Conservation (phyloP, 441 rosid genomes). For the Raphanus hybrid region DNA sequence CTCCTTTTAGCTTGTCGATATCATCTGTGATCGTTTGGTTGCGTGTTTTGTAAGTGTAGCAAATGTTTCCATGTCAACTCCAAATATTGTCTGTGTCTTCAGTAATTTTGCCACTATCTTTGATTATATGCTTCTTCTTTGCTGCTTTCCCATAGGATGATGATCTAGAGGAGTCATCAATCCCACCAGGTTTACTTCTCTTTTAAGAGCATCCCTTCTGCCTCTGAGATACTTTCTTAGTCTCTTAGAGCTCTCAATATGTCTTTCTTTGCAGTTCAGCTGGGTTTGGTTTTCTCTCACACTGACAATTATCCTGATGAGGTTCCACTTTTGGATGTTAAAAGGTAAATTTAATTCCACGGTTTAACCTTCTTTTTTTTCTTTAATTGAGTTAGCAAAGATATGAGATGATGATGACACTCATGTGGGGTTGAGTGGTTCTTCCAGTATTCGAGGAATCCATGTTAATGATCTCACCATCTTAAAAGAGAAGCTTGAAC, state of each 20-base stretch:
- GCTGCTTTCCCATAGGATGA: slow-evolving; percentile 32
- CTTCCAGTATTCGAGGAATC: slow-evolving; percentile 82
- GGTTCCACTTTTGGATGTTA: slow-evolving; percentile 77
- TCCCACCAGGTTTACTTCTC: slow-evolving; percentile 42
- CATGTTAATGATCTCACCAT: slow-evolving; percentile 67
- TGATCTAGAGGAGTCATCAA: slow-evolving; percentile 37
- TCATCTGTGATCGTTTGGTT: too few relatives aligned
- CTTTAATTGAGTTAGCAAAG: neutral
- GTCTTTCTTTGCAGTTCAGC: slow-evolving; percentile 67
- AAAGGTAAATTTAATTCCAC: slow-evolving; percentile 55
- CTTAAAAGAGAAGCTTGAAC: slow-evolving; percentile 85
- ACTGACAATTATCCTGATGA: slow-evolving; percentile 92
- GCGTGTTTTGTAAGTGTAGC: too few relatives aligned
- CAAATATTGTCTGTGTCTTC: neutral
- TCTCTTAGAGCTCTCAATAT: slow-evolving; percentile 21
- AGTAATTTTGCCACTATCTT: neutral
- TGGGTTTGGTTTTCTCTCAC: slow-evolving; percentile 90
- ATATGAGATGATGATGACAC: slow-evolving; percentile 14
- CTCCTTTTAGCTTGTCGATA: too few relatives aligned
- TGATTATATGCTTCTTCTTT: slow-evolving; percentile 16
- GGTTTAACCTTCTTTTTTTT: slow-evolving; percentile 12
- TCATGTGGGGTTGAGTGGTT: slow-evolving; percentile 22
- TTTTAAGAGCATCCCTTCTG: slow-evolving; percentile 14
- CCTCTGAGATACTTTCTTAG: neutral
- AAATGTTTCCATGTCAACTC: neutral